A percentile compares a stretch with the other conserved stretches of the same genome.
phyloP scores from a whole-genome alignment of 345 rosid genomes.

The Sonneratia alba region DNA sequence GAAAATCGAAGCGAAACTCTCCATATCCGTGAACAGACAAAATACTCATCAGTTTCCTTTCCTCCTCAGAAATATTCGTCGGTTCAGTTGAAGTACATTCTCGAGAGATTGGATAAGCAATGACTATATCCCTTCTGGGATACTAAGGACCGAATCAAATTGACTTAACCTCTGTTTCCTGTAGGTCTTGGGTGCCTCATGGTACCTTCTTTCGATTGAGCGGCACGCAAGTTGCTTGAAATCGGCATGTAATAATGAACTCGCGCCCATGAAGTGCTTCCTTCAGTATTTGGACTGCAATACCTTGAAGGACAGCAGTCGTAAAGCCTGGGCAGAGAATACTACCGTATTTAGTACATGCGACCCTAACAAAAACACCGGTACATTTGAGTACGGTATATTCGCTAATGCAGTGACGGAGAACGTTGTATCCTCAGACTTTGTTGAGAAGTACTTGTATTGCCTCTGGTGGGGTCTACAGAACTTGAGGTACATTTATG shows the following conservation, averaged over 20 bases:
- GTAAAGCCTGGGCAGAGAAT: conserved; percentile 39
- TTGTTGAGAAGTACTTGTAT: conserved; percentile 64
- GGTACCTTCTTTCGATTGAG: conserved; percentile 75
- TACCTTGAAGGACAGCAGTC: conserved; percentile 20
- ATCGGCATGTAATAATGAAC: conserved; percentile 42
- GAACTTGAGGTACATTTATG: conserved; percentile 51
- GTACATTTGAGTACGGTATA: conserved; percentile 46
- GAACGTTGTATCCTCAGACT: conserved; percentile 39
- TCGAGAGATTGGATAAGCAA: too few species aligned
- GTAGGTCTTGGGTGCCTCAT: conserved; percentile 78
- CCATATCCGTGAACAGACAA: not conserved
- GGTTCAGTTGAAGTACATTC: too few species aligned
- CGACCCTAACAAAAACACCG: conserved; percentile 23
- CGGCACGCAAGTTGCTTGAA: conserved; percentile 82
- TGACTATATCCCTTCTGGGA: too few species aligned
- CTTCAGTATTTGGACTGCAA: conserved; percentile 52
- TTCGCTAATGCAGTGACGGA: conserved; percentile 47
- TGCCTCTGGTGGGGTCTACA: conserved; percentile 93
- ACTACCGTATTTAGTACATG: conserved; percentile 52
- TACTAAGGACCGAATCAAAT: not conserved
- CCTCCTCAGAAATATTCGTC: not conserved
- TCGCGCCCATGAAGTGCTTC: conserved; percentile 22
- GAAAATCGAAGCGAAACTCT: not conserved
- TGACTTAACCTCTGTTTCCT: conserved; percentile 2
- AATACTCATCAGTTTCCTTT: not conserved